Evolutionary conservation across 192 early-diverging fungal genomes (phyloP).

Genomic region (Obelidium mucronatum): DNA sequence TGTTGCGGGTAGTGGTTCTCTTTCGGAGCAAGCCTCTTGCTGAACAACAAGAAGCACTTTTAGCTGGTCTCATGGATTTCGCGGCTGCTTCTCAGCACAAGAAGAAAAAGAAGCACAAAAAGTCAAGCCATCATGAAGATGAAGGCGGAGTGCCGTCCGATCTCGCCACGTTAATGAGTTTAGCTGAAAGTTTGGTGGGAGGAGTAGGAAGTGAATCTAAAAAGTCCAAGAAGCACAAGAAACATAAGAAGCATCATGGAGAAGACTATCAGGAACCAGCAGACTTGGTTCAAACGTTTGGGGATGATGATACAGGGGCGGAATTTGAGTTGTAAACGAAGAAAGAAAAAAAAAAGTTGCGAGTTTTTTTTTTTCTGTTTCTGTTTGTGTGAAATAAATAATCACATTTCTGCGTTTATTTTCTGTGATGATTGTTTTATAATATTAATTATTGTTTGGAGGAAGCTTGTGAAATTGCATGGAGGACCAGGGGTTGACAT

Average conservation of each 20-base stretch:
- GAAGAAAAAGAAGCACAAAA: constrained; percentile 27
- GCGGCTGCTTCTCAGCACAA: constrained; percentile 2
- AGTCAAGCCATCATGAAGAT: constrained; percentile 15
- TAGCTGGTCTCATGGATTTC: constrained; percentile 18
- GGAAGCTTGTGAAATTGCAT: too few relatives aligned
- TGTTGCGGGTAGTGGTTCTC: not conserved
- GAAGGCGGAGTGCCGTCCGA: not conserved
- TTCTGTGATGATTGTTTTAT: too few relatives aligned
- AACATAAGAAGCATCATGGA: constrained; percentile 32
- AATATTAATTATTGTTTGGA: too few relatives aligned
- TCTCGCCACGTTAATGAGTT: constrained; percentile 15
- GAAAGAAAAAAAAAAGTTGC: constrained; percentile 1
- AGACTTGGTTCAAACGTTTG: too few relatives aligned
- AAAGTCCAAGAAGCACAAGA: constrained; percentile 40
- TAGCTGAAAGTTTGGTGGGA: not conserved
- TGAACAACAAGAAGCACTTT: constrained; percentile 3
- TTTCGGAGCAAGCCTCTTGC: not conserved
- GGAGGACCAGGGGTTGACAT: too few relatives aligned
- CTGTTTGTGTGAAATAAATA: too few relatives aligned
- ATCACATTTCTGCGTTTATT: too few relatives aligned
- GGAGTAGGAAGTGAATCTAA: not conserved
- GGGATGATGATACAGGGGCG: not conserved
- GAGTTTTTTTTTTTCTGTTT: too few relatives aligned
- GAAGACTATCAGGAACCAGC: not conserved
- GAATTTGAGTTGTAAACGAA: constrained; percentile 5